These are phyloP conservation scores for Poa annua DNA, from an alignment of 176 grass and related monocot genomes.

Conservation along the genomic window DNA sequence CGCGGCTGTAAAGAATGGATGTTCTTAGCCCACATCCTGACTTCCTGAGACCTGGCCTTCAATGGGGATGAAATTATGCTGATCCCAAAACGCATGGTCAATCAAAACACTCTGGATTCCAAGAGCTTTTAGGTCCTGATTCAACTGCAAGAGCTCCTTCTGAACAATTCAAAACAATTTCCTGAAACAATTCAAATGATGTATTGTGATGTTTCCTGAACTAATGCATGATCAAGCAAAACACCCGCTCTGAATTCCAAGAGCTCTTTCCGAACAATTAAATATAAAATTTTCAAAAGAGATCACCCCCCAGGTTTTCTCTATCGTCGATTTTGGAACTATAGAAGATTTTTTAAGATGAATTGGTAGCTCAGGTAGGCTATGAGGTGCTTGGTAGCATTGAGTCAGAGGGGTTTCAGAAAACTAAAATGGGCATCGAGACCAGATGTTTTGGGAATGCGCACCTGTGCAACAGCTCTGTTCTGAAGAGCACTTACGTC, in stretches of 20 bases:
- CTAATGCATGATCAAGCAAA: too few species aligned
- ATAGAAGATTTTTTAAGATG: neutral
- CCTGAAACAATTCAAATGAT: too few species aligned
- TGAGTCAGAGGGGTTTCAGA: neutral
- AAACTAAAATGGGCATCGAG: conserved; percentile 20
- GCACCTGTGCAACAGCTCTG: conserved; percentile 38
- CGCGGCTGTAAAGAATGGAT: conserved; percentile 42
- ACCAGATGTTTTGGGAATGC: conserved; percentile 38
- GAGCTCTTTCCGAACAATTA: too few species aligned
- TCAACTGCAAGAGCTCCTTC: neutral
- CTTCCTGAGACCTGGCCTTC: conserved; percentile 25
- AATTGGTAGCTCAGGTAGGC: neutral
- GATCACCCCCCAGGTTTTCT: too few species aligned
- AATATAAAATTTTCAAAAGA: too few species aligned
- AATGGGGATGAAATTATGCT: conserved; percentile 26
- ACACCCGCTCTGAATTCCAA: too few species aligned
- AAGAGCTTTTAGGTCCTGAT: neutral
- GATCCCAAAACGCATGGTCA: neutral
- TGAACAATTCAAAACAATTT: neutral
- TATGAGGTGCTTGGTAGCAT: neutral
- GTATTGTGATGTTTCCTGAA: too few species aligned
- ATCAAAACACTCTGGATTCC: neutral
- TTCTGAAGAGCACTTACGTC: conserved; percentile 23
- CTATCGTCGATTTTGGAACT: too few species aligned
- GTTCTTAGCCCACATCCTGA: conserved; percentile 48